A percentile compares a stretch with the other conserved stretches of the same genome.
These are phyloP conservation scores for Skeletonema grethae DNA, from an alignment of 108 stramenopile genomes.

Conservation along the genomic window DNA sequence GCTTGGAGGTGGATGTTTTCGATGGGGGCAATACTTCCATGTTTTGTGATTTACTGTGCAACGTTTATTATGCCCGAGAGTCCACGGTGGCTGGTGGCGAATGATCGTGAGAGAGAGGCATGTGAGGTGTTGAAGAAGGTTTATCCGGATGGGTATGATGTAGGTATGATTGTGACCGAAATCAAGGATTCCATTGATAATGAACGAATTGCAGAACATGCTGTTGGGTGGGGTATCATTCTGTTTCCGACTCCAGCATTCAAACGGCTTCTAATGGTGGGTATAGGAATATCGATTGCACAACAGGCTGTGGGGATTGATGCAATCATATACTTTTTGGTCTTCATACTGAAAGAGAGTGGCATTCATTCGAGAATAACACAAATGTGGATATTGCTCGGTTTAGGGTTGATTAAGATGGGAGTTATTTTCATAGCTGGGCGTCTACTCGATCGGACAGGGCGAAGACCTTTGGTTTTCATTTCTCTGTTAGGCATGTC, in stretches of 20 bases:
- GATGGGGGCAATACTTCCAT: conserved; percentile 69
- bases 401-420: conserved; percentile 72
- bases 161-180: conserved; percentile 56
- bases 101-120: conserved; percentile 64
- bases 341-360: conserved; percentile 66
- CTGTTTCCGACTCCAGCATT: conserved; percentile 81
- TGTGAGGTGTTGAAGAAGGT: conserved; percentile 52
- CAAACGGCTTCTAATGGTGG: conserved; percentile 80
- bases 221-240: conserved; percentile 76
- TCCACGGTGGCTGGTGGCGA: conserved; percentile 87
- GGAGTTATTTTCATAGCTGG: conserved; percentile 64
- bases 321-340: conserved; percentile 84
- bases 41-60: conserved; percentile 61
- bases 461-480: conserved; percentile 73
- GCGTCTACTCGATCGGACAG: conserved; percentile 66
- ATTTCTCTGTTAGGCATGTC: conserved; percentile 57
- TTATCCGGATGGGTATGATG: conserved; percentile 67
- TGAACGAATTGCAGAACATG: conserved; percentile 67
- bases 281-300: conserved; percentile 74
- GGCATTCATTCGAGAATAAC: conserved; percentile 56
- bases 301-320: conserved; percentile 92
- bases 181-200: conserved; percentile 71
- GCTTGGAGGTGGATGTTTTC: conserved; percentile 83
- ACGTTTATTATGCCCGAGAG: conserved; percentile 87
- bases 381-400: conserved; percentile 59